Evolutionary conservation across 768 basidiomycete species (phyloP).

Genomic region (Asterophora parasitica): DNA sequence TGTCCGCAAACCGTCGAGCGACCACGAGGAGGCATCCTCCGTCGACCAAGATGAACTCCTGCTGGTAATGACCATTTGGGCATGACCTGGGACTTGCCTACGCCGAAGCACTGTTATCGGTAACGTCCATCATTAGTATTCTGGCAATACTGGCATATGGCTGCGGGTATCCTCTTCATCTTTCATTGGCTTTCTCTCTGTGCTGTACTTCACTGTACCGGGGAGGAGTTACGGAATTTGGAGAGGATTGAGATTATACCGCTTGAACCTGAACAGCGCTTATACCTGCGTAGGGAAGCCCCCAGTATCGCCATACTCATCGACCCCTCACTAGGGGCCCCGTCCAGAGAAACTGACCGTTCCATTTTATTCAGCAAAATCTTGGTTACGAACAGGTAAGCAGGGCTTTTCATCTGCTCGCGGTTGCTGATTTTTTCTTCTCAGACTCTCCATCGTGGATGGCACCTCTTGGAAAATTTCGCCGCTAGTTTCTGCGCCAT

Average conservation of each 20-base stretch:
- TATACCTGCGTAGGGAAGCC: constrained; percentile 99
- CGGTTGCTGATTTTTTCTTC: constrained; percentile 11
- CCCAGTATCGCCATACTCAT: constrained; percentile 50
- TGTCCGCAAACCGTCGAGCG: constrained; percentile 16
- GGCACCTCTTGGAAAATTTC: constrained; percentile 81
- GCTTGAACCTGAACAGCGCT: constrained; percentile 97
- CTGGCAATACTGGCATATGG: constrained; percentile 66
- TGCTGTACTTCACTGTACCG: constrained; percentile 20
- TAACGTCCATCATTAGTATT: constrained; percentile 55
- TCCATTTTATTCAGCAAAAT: constrained; percentile 44
- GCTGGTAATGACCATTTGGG: constrained; percentile 36
- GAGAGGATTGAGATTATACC: constrained; percentile 92
- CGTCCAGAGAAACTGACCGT: constrained; percentile 45
- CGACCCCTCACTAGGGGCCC: constrained; percentile 31
- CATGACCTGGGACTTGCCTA: constrained; percentile 26
- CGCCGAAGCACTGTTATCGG: constrained; percentile 42
- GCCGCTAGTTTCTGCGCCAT: constrained; percentile 86
- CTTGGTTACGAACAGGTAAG: constrained; percentile 80
- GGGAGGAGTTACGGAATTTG: constrained; percentile 26
- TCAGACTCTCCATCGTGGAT: constrained; percentile 82
- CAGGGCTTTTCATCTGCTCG: constrained; percentile 2
- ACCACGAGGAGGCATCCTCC: constrained; percentile 21
- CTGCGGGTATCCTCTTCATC: constrained; percentile 83
- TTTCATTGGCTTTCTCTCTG: constrained; percentile 17
- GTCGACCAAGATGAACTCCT: constrained; percentile 40